Evolutionary conservation across 2,329 filamentous ascomycete species (phyloP).

Genomic region (Verticillium nonalfalfae): DNA sequence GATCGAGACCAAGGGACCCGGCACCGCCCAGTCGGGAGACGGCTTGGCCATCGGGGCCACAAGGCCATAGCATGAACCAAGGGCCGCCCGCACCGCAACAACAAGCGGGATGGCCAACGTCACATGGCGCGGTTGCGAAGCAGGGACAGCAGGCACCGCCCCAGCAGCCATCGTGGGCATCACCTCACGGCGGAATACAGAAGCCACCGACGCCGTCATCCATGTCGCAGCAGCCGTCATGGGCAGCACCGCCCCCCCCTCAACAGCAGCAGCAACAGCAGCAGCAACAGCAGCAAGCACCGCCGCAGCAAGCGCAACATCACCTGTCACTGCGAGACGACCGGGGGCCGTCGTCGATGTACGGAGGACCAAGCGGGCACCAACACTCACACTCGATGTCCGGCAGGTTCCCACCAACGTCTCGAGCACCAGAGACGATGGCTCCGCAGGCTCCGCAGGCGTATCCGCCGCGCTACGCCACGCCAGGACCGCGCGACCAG

Average conservation of each 20-base stretch:
- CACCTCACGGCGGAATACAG: background rate
- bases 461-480: slow-evolving; percentile 35
- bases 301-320: slow-evolving; percentile 11
- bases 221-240: slow-evolving; percentile 20
- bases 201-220: background rate
- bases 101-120: slow-evolving; percentile 27
- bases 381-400: slow-evolving; percentile 28
- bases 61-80: slow-evolving; percentile 15
- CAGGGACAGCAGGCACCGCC: slow-evolving; percentile 14
- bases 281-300: slow-evolving; percentile 11
- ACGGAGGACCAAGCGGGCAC: slow-evolving; percentile 16
- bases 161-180: background rate
- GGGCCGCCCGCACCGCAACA: slow-evolving; percentile 20
- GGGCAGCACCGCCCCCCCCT: slow-evolving; percentile 19
- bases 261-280: slow-evolving; percentile 15
- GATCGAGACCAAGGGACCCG: slow-evolving; percentile 36
- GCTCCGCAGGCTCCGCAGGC: slow-evolving; percentile 29
- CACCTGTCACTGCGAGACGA: slow-evolving; percentile 27
- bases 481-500: slow-evolving; percentile 37
- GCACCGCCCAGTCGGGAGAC: slow-evolving; percentile 26
- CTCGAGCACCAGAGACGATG: slow-evolving; percentile 33
- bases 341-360: slow-evolving; percentile 24
- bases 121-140: slow-evolving; percentile 10
- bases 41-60: slow-evolving; percentile 22
- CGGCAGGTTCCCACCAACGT: slow-evolving; percentile 29